Base-by-base conservation (phyloP, 2,329 filamentous ascomycete species). In the Lasiodiplodia gonubiensis region DNA sequence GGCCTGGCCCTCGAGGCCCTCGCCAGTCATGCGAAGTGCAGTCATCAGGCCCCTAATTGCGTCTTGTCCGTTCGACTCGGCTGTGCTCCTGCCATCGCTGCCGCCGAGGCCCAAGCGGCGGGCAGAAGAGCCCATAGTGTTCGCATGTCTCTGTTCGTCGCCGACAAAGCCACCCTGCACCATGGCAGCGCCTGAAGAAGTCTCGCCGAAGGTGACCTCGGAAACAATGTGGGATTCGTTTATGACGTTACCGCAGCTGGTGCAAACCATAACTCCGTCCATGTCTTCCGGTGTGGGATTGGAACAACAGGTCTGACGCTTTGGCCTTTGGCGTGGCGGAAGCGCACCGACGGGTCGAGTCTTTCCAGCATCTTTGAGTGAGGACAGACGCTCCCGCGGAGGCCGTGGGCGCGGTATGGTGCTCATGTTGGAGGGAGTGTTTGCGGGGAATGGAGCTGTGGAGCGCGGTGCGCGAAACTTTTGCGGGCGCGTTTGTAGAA, bases 151-250 rank as follows among this genome's bases (percentile, higher is more conserved):
- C 75, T 97, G 93, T 77, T 94, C 92, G 68, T 93, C 92, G 65
- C 89, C 90, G 69, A 99, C 89, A 75, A 90, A 96, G 70, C 90
- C 94, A 77, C 95, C 95, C 78, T 97, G 93, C 21, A 97, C 93
- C 61, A 96, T 87, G 64, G 94, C 94, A 59, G 92, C 93, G 74
- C 95, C 95, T 39, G 88, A 89, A 0, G 92, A 88, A 33, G 89
- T 91, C 82, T 99, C 94, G 71, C 93, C 93, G 75, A 98, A 99
- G 25, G 90, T 90, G 70, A 98, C 88, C 78, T 99, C 95, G 59
- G 93, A 88, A 68, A 97, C 94, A 70, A 98, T 97, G 75, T 96
- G 93, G 76, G 89, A 90, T 75, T 96, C 91, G 72, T 92, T 90
- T 67, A 94, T 88, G 71, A 97, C 88, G 69, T 88, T 90, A 85